A percentile compares a stretch with the other conserved stretches of the same genome.
These are phyloP conservation scores for Trichoderma polysporum DNA, from an alignment of 2,329 filamentous ascomycete genomes.

Conservation along the genomic window DNA sequence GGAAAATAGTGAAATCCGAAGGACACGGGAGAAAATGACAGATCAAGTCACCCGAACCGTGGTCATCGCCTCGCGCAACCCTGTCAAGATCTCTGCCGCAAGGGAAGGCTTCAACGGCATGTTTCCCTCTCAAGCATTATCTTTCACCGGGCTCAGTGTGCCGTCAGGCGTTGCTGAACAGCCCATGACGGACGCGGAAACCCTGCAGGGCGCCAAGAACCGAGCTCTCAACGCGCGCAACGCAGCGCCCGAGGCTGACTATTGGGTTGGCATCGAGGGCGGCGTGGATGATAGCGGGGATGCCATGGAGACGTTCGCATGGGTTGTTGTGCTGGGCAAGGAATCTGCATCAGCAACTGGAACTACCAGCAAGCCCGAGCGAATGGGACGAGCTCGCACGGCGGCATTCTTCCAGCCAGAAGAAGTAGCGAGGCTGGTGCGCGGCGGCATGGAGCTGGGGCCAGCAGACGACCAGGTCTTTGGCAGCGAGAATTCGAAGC, in stretches of 20 bases:
- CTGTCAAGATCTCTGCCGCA: conserved; percentile 41
- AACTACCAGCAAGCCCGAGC: conserved; percentile 18
- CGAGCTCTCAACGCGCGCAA: conserved; percentile 36
- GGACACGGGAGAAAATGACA: background rate
- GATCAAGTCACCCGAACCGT: conserved; percentile 27
- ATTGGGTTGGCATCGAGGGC: conserved; percentile 44
- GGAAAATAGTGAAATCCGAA: background rate
- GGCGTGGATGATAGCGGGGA: conserved; percentile 35
- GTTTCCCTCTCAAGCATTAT: conserved; percentile 32
- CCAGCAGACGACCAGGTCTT: conserved; percentile 41
- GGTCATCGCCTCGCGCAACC: conserved; percentile 42
- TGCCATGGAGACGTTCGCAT: conserved; percentile 40
- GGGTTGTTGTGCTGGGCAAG: conserved; percentile 37
- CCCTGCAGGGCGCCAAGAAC: conserved; percentile 41
- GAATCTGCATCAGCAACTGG: background rate
- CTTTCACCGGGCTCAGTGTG: conserved; percentile 33
- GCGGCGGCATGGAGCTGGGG: conserved; percentile 41
- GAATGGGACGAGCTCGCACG: conserved; percentile 39
- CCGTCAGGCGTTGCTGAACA: conserved; percentile 42
- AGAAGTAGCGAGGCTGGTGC: conserved; percentile 37
- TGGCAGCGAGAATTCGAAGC: conserved; percentile 39
- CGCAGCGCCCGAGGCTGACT: conserved; percentile 36
- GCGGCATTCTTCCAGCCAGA: conserved; percentile 39
- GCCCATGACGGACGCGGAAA: conserved; percentile 40
- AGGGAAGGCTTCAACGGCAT: conserved; percentile 38